Base-by-base conservation (phyloP, 2,329 filamentous ascomycete species). In the Cryoendolithus antarcticus region DNA sequence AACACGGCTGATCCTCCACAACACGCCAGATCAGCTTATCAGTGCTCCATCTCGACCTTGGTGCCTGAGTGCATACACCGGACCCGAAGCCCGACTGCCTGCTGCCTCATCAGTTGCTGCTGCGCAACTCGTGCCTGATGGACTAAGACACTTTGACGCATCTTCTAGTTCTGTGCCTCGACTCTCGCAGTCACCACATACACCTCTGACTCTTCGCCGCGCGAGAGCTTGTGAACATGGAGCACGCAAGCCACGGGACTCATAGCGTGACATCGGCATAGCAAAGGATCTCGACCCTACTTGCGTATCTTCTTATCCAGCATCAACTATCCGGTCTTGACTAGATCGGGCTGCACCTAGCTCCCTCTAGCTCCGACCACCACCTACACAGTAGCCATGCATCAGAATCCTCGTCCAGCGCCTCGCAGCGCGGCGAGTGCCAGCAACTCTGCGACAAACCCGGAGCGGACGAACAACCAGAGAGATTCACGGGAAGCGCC, bases 341-440 rank as follows among this genome's bases (percentile, higher is more conserved):
- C 24, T 21, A 21, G 19, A 21, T 21, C 19, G 19, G 19, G 19
- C 19, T 21, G 19, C 19, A 21, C 19, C 19, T 21, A 21, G 19
- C 19, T 21, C 19, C 19, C 30, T 29, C 27, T n/a, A 10, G 15
- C 21, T 15, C 34, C 19, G 19, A 27, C 34, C 24, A n/a, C 34
- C 8, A 27, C 34, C 15, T n/a, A 33, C 28, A 43, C 19, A 57
- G 19, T 6, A 27, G 24, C 24, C 52, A 95, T 95, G 88, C 86
- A 95, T 74, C 88, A 93, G 65, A 84, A 88, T 64, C 80, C 83
- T 52, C 79, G 88, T 53, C 74, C 78, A 46, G 74, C 81, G 49
- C 80, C 82, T 48, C 73, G 78, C 60, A 73, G 77, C 54, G 73
- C 80, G 45, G 86, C 84, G 45, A 79, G 85, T 45, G 79, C 80